phyloP scores from a whole-genome alignment of 371 early-diverging fungal genomes.

The Mucor saturninus region DNA sequence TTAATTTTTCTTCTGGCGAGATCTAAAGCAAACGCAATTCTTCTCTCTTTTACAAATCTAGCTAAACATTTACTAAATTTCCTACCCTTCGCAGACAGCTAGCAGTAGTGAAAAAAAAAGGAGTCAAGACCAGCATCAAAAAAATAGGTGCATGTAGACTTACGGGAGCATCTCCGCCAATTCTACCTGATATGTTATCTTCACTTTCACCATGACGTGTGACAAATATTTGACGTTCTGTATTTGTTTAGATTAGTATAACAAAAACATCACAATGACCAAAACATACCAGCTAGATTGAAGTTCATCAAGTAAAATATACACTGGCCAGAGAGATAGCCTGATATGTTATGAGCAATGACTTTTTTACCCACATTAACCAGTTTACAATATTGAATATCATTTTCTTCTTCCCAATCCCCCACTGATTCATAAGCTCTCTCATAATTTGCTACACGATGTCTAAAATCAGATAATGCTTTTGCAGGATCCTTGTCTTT shows the following conservation, averaged over 20 bases:
- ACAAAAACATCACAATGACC: neutral
- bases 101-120: neutral
- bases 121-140: neutral
- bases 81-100: conserved; percentile 65
- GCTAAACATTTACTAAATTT: conserved; percentile 71
- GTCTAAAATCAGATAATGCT: conserved; percentile 78
- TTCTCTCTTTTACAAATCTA: conserved; percentile 60
- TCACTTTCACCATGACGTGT: conserved; percentile 83
- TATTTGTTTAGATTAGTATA: neutral
- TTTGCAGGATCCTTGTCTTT: conserved; percentile 65
- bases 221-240: conserved; percentile 78
- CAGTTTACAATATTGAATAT: conserved; percentile 81
- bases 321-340: conserved; percentile 80
- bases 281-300: conserved; percentile 52
- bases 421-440: conserved; percentile 78
- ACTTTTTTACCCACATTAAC: conserved; percentile 87
- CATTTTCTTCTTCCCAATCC: conserved; percentile 75
- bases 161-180: conserved; percentile 83
- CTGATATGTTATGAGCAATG: conserved; percentile 80
- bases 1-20: conserved; percentile 35
- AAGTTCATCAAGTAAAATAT: conserved; percentile 89
- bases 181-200: conserved; percentile 60
- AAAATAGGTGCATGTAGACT: conserved; percentile 19
- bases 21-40: conserved; percentile 46
- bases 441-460: conserved; percentile 82